Percentiles rank a stretch among this genome's conserved stretches.
Evolutionary conservation across 441 rosid genomes (phyloP).

Genomic region (Populus hybrid): DNA sequence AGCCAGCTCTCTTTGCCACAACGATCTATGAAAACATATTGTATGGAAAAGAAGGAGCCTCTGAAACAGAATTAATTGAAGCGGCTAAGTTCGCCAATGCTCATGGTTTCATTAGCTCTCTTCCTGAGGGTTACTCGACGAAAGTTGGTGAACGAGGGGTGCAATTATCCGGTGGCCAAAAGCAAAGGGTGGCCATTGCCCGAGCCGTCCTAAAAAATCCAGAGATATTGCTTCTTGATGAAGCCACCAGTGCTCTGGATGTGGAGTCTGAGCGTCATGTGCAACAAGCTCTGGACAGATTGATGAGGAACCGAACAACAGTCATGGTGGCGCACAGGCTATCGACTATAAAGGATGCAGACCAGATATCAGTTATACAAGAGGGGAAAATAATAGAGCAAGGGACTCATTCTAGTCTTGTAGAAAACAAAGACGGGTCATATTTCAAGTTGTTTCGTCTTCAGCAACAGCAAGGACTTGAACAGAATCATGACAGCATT

Average conservation of each 20-base stretch:
- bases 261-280: conserved; percentile 77
- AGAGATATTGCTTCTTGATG: conserved; percentile 73
- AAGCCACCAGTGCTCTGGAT: conserved; percentile 88
- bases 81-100: conserved; percentile 85
- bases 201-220: conserved; percentile 87
- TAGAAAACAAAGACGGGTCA: conserved; percentile 63
- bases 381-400: conserved; percentile 73
- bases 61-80: conserved; percentile 71
- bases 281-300: conserved; percentile 78
- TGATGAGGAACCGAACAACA: conserved; percentile 81
- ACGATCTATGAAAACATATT: conserved; percentile 78
- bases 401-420: conserved; percentile 69
- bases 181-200: conserved; percentile 86
- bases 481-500: conserved; percentile 11
- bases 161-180: conserved; percentile 85
- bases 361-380: conserved; percentile 71
- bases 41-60: conserved; percentile 78
- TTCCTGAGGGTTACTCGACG: conserved; percentile 79
- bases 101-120: conserved; percentile 70
- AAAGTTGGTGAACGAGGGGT: conserved; percentile 91
- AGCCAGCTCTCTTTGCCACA: conserved; percentile 88
- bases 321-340: conserved; percentile 90
- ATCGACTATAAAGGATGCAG: conserved; percentile 82
- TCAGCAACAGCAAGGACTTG: conserved; percentile 57
- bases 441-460: conserved; percentile 78